A percentile compares a stretch with the other conserved stretches of the same genome.
Conservation (phyloP, 2,329 filamentous ascomycete genomes). For the Colletotrichum eleusines region DNA sequence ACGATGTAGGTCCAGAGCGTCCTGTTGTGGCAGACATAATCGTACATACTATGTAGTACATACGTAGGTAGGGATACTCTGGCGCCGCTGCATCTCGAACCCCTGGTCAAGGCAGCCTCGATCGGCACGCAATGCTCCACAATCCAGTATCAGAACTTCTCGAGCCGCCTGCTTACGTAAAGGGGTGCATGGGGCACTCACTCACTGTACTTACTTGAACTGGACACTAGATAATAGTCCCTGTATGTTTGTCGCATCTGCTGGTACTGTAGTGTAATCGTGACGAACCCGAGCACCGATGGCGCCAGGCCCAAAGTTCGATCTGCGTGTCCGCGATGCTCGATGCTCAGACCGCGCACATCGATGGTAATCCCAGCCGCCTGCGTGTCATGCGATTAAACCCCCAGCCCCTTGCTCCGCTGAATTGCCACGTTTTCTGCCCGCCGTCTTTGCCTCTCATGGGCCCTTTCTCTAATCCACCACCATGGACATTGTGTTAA, state of each 20-base stretch:
- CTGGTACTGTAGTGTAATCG: slow-evolving; percentile 17
- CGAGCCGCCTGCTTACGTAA: not conserved
- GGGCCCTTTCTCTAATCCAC: slow-evolving; percentile 25
- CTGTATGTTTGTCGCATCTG: not conserved
- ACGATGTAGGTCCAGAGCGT: no score
- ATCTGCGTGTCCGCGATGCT: slow-evolving; percentile 26
- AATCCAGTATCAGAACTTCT: slow-evolving; percentile 23
- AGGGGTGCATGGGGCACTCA: no score
- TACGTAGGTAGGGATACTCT: not conserved
- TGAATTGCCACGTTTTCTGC: not conserved
- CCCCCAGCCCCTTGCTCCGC: slow-evolving; percentile 5
- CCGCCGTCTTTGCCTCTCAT: not conserved
- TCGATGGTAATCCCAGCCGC: slow-evolving; percentile 10
- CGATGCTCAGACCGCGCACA: slow-evolving; percentile 26
- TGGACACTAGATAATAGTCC: no score
- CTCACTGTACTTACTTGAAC: no score
- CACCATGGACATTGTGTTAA: not conserved
- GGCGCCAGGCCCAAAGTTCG: slow-evolving; percentile 13
- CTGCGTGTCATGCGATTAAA: not conserved
- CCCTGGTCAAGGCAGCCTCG: slow-evolving; percentile 30
- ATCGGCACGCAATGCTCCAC: slow-evolving; percentile 22
- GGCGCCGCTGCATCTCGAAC: slow-evolving; percentile 15
- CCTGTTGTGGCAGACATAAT: no score
- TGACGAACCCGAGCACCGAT: slow-evolving; percentile 29
- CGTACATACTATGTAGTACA: no score